Evolutionary conservation across 2,329 filamentous ascomycete species (phyloP), one percentile per base, ranked within the genome.

Genomic region (Colletotrichum tanaceti): DNA sequence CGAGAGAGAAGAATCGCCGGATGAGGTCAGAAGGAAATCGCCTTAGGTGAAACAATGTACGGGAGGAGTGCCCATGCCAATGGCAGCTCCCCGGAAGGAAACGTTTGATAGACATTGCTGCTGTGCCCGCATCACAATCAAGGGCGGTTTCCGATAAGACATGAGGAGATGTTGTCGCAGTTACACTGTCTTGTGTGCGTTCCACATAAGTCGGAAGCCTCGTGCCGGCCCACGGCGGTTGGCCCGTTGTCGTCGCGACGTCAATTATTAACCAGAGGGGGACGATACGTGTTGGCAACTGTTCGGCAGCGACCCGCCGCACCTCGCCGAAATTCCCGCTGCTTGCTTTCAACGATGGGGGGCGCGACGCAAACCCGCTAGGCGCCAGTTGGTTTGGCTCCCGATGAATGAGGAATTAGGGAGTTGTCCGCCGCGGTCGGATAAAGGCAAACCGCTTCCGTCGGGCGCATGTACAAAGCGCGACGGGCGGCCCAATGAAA

Each of bases 381-480:
- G 10, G 22, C 46, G 53, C 18, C 52, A n/a, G 41, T 52, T 44
- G 38, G 46, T 38, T 35, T 59, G 38, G 28, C 13, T n/a, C 32
- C 38, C 32, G 7, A 35, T 35, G 7, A 35, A 35, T 35, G 32
- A 10, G 32, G 32, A 10, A 35, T 35, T 35, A 10, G 32, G 32
- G 32, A 7, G 28, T 7, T 9, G 28, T 32, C 28, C 28, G 28
- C 28, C 28, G 49, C 38, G 47, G 41, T 58, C 41, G 43, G 38
- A 55, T 58, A 16, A 49, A 39, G 63, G 58, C 58, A 55, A 39
- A 20, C 44, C 49, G 63, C 43, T 62, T 62, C 10, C 63, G 50
- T 65, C 58, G 13, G 20, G 20, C 10, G 14, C 16, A n/a, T n/a
- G 47, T 5, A 55, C 49, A 65, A 55, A 62, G 63, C 16, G 16